Evolutionary conservation across 2,329 filamentous ascomycete genomes (phyloP).

Genomic region (Gnomoniopsis smithogilvyi): DNA sequence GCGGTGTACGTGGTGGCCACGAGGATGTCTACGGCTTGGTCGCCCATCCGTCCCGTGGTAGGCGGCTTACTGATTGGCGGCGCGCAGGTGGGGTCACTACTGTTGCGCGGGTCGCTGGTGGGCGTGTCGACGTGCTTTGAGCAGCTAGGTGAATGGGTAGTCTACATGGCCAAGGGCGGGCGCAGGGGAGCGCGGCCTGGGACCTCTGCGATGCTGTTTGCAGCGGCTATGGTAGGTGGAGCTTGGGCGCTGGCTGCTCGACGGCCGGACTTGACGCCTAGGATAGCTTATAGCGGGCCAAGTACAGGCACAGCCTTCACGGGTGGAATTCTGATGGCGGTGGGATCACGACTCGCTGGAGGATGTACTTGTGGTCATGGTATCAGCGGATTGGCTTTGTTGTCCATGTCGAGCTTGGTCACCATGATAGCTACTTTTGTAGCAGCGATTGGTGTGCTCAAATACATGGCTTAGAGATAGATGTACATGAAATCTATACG

Average conservation of each 20-base stretch:
- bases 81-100: constrained; percentile 55
- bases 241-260: constrained; percentile 35
- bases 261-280: constrained; percentile 29
- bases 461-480: not conserved
- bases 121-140: constrained; percentile 62
- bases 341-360: constrained; percentile 61
- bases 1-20: constrained; percentile 39
- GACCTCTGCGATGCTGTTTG: constrained; percentile 48
- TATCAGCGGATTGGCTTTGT: constrained; percentile 62
- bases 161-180: constrained; percentile 34
- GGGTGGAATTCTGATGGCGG: constrained; percentile 55
- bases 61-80: constrained; percentile 58
- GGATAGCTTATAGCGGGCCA: constrained; percentile 22
- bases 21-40: constrained; percentile 28
- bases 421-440: constrained; percentile 58
- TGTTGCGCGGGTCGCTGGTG: constrained; percentile 50
- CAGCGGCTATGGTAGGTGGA: constrained; percentile 46
- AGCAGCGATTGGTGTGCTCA: constrained; percentile 6
- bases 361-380: constrained; percentile 70
- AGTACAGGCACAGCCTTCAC: constrained; percentile 38
- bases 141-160: constrained; percentile 54
- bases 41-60: constrained; percentile 41
- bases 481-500: not conserved
- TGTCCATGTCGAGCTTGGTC: constrained; percentile 60
- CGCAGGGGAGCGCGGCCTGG: constrained; percentile 25